Evolutionary conservation across 495 filamentous ascomycete species (phyloP), one percentile per base, ranked within the genome.

Genomic region (Neurospora sp.): DNA sequence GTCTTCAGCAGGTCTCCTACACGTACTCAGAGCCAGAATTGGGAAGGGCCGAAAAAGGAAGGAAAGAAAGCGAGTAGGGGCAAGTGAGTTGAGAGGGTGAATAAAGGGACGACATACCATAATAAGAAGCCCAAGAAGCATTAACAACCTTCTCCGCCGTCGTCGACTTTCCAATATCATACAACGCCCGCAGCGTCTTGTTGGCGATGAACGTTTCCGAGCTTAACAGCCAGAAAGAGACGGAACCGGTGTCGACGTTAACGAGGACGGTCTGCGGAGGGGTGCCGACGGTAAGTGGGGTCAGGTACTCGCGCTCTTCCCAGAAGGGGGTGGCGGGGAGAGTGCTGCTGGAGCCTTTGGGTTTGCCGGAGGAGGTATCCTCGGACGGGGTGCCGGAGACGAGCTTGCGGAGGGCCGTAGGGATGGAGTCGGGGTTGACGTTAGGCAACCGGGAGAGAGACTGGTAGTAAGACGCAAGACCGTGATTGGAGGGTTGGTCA

Each of bases 231-330:
- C 78, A 80, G 22, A 69, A 14, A 90, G 90, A 86, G 87, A 95
- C 75, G 93, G 90, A 93, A 1, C 91, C 92, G 68, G 91, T 93
- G 79, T 95, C 92, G 61, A 94, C 86, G 74, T 92, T 89, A 37
- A 94, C 78, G 39, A 78, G 86, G 71, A 94, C 73, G 22, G 78
- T 87, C 82, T 94, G 91, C 3, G 85, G 83, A 35, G 92, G 92
- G 1, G 87, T 91, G 31, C 92, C 92, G 75, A 94, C 90, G 1
- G 81, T 77, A 61, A 94, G 85, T 20, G 84, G 81, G 41, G 86
- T 88, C 38, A 94, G 83, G 75, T 91, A 94, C 78, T 88, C 78
- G 31, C 88, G 84, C 78, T 94, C 92, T 40, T 71, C 8, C 6
- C 16, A 69, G 12, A 76, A 40, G 16, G 72, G 73, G 16, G 20